Percentiles rank a stretch among this genome's conserved stretches.
Conservation (phyloP, 2,329 filamentous ascomycete species). For the Aspergillus tamarii region DNA sequence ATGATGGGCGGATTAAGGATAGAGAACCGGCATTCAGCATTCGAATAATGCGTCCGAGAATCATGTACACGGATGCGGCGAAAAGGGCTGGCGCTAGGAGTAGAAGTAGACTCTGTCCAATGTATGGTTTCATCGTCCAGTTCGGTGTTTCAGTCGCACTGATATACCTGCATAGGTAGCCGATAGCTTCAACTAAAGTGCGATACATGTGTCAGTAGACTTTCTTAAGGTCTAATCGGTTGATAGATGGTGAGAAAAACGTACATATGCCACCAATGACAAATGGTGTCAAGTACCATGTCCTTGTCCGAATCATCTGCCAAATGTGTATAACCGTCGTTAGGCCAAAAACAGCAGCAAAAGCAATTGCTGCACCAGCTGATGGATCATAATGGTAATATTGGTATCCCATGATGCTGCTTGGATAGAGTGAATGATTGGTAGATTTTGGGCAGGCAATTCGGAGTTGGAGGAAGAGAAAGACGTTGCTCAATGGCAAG, state of each 20-base stretch:
- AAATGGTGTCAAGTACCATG: conserved; percentile 36
- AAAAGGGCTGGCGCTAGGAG: conserved; percentile 53
- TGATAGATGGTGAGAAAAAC: conserved; percentile 4
- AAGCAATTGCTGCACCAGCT: not conserved
- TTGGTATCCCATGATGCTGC: not conserved
- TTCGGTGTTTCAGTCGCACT: not conserved
- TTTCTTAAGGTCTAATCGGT: too few relatives aligned
- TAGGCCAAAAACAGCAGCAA: not conserved
- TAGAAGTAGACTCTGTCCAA: conserved; percentile 21
- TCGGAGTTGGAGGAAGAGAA: not conserved
- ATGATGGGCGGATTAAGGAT: conserved; percentile 46
- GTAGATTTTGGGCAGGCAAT: not conserved
- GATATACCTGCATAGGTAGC: not conserved
- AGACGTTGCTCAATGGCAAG: not conserved
- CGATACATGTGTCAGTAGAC: not conserved
- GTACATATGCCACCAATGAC: conserved; percentile 40
- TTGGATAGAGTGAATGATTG: not conserved
- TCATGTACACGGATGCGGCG: conserved; percentile 56
- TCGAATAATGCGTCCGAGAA: conserved; percentile 50
- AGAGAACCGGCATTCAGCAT: conserved; percentile 45
- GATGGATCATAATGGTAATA: conserved; percentile 11
- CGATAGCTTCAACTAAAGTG: not conserved
- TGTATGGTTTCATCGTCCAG: conserved; percentile 3
- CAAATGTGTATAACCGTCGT: conserved; percentile 28
- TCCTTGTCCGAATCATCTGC: conserved; percentile 27